Evolutionary conservation across 2,329 filamentous ascomycete species (phyloP).

Genomic region (Cryphonectria japonica): DNA sequence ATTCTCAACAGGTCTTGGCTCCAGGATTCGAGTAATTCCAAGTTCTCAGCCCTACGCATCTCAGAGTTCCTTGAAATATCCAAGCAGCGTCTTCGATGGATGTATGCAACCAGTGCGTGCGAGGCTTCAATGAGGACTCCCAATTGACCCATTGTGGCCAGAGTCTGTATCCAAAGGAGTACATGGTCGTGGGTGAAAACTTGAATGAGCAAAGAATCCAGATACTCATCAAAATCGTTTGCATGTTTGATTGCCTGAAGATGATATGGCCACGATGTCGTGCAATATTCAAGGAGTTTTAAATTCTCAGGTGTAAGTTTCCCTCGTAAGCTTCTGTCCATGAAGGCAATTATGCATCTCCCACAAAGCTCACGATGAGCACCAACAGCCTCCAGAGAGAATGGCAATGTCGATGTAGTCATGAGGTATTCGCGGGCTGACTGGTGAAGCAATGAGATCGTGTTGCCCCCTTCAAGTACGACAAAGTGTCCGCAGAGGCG

Average conservation of each 20-base stretch:
- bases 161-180: background rate
- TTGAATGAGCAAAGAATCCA: background rate
- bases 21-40: background rate
- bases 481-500: slow-evolving; percentile 1
- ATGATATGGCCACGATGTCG: background rate
- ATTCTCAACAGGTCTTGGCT: background rate
- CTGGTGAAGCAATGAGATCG: background rate
- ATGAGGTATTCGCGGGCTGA: background rate
- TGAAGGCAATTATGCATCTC: background rate
- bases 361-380: background rate
- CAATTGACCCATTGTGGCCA: background rate
- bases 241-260: background rate
- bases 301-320: background rate
- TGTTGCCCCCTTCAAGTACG: background rate
- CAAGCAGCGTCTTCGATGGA: background rate
- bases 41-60: background rate
- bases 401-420: background rate
- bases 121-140: background rate
- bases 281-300: background rate
- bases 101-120: background rate
- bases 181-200: background rate
- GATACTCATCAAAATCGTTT: background rate
- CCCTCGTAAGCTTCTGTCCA: background rate
- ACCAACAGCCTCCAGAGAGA: background rate
- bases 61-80: background rate